Evolutionary conservation across 768 basidiomycete genomes (phyloP), one percentile per base, ranked within the genome.

Genomic region (Crepidotus variabilis): DNA sequence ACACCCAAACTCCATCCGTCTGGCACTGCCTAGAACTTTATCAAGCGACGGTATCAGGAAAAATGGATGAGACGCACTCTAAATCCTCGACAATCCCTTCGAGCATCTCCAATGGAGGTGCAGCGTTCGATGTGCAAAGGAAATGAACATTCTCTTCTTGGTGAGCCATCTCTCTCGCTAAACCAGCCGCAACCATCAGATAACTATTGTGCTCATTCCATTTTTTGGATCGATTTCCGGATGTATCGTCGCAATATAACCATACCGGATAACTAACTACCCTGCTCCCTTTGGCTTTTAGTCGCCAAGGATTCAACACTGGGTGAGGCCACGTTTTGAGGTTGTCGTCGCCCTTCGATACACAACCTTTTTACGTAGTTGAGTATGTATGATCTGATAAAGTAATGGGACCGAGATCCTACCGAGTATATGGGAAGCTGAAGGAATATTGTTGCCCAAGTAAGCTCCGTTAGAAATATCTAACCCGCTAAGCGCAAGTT

Each of bases 131-230:
- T 0, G 76, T 78, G 6, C 60, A 67, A 0, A 78, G 52, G 57
- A 78, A 78, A 60, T 77, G 74, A 2, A 78, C 63, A 57, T 77
- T 74, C 48, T 67, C 72, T 32, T 72, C 71, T 59, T 5, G 71
- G 66, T 0, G 60, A n/a, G n/a, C n/a, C n/a, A n/a, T n/a, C n/a
- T n/a, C n/a, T n/a, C n/a, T n/a, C n/a, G n/a, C n/a, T n/a, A 78
- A 66, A 1, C 76, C 75, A 9, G 75, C 75, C 1, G 65, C 58
- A 0, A 69, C 72, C 45, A 76, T 71, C 0, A 78, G 64, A 47
- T 74, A 71, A 3, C 62, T 68, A 56, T 78, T 76, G 51, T 78
- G 78, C 51, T 74, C 67, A 56, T 79, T 80, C 77, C 77, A 79
- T 57, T 77, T 76, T 58, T 80, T 80, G 0, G 75, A 79, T 0